Evolutionary conservation across 768 basidiomycete genomes (phyloP), one percentile per base, ranked within the genome.

Genomic region (Termitomyces sp.): DNA sequence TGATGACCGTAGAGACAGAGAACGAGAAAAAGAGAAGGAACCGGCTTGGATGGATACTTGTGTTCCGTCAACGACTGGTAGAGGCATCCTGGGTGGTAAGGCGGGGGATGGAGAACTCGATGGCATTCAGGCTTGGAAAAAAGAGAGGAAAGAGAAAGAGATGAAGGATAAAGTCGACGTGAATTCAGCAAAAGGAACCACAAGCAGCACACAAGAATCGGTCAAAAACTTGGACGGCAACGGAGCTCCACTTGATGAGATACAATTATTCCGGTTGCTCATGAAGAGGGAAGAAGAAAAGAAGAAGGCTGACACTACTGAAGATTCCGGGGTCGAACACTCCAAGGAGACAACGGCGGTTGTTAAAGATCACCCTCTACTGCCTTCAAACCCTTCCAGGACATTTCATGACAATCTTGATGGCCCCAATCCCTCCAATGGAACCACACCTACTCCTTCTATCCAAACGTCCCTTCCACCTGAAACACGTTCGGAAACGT

Each of bases 1-100:
- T 40, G 64, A 65, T 26, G 60, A 60, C 22, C 60, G 61, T 45
- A 37, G 71, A 71, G 82, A 81, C 51, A 74, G 79, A 30, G 80
- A 85, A 49, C 76, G 78, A 54, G 84, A 84, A 60, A 83, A 81
- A 62, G 91, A 93, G 73, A 90, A 88, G 63, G 91, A 93, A 65
- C 91, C 90, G 22, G 90, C 90, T 17, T 93, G 90, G 90, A 93
- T 93, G 90, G 91, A 92, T 60, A 84, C 88, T 19, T 91, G 90
- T 65, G 78, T 91, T 57, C 89, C 90, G 12, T 77, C 71, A 49
- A 77, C 77, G 22, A 67, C 81, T 17, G 72, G 71, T 32, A 71
- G 74, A 45, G 87, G 85, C 14, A 83, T 89, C 51, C 74, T 89
- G 52, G 87, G 88, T 17, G 81, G 81, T 8, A 79, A 80, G 57